A percentile compares a stretch with the other conserved stretches of the same genome.
Conservation (phyloP, 352 stramenopile genomes). For the Peronospora farinosa region DNA sequence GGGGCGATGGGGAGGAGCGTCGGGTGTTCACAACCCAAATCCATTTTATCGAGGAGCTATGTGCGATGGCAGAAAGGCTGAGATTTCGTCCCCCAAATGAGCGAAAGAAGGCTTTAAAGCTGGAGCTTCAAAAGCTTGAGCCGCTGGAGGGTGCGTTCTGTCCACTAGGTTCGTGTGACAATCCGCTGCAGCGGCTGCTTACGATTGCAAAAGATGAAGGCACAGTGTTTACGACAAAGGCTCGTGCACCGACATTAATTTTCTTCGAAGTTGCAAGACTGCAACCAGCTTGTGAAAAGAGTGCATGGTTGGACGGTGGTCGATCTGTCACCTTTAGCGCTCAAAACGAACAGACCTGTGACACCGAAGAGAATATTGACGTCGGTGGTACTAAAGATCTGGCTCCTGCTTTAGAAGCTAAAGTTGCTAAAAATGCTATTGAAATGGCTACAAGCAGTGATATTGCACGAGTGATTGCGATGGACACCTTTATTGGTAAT, state of each 20-base stretch:
- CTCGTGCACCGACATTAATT: slow-evolving; percentile 70
- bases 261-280: slow-evolving; percentile 79
- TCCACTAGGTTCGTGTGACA: slow-evolving; percentile 59
- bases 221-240: slow-evolving; percentile 84
- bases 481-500: slow-evolving; percentile 42
- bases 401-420: slow-evolving; percentile 8
- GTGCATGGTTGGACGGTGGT: slow-evolving; percentile 48
- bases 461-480: slow-evolving; percentile 57
- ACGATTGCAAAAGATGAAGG: slow-evolving; percentile 61
- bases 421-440: slow-evolving; percentile 51
- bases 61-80: slow-evolving; percentile 68
- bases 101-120: slow-evolving; percentile 53
- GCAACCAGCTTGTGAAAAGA: slow-evolving; percentile 32
- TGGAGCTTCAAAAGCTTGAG: slow-evolving; percentile 51
- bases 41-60: slow-evolving; percentile 66
- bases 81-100: slow-evolving; percentile 46
- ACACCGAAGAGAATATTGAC: slow-evolving; percentile 20
- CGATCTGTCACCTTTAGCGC: slow-evolving; percentile 34
- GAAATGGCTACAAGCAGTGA: slow-evolving; percentile 69
- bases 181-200: slow-evolving; percentile 56
- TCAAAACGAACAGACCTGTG: slow-evolving; percentile 23
- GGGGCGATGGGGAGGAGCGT: slow-evolving; percentile 27
- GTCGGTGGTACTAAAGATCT: slow-evolving; percentile 15
- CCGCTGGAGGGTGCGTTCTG: slow-evolving; percentile 59
- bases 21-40: slow-evolving; percentile 62